Evolutionary conservation across 2,329 filamentous ascomycete species (phyloP).

Genomic region (Alternaria consortialis): DNA sequence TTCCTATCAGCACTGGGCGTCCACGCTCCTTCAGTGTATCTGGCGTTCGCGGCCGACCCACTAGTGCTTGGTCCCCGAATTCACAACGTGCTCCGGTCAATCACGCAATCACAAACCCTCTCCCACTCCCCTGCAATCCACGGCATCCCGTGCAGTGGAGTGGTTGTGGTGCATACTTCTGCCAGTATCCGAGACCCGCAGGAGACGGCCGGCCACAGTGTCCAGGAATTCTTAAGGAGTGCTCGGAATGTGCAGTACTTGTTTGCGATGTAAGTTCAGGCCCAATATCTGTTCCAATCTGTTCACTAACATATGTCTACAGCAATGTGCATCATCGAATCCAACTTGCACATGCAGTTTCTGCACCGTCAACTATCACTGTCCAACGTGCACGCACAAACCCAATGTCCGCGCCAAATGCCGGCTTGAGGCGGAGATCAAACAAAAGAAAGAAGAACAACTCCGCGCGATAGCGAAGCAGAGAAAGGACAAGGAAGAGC

Average conservation of each 20-base stretch:
- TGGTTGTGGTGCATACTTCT: slow-evolving; percentile 55
- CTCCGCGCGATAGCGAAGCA: slow-evolving; percentile 38
- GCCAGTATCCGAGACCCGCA: slow-evolving; percentile 49
- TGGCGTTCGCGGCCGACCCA: slow-evolving; percentile 47
- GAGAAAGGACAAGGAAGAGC: slow-evolving; percentile 45
- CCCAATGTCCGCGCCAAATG: slow-evolving; percentile 47
- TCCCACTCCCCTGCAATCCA: slow-evolving; percentile 51
- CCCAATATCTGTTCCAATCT: not conserved
- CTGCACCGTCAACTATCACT: slow-evolving; percentile 53
- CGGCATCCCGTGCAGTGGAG: slow-evolving; percentile 56
- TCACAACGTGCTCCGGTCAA: slow-evolving; percentile 36
- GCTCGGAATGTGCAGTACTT: slow-evolving; percentile 50
- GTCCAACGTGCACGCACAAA: slow-evolving; percentile 49
- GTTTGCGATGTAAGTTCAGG: slow-evolving; percentile 52
- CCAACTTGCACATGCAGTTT: slow-evolving; percentile 51
- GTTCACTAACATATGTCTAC: slow-evolving; percentile 14
- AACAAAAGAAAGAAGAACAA: slow-evolving; percentile 44
- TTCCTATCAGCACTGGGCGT: slow-evolving; percentile 46
- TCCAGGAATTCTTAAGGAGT: slow-evolving; percentile 49
- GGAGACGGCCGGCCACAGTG: slow-evolving; percentile 52
- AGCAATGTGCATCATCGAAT: slow-evolving; percentile 44
- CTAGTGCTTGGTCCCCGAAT: slow-evolving; percentile 36
- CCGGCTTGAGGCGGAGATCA: slow-evolving; percentile 47
- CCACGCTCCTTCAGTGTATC: slow-evolving; percentile 51
- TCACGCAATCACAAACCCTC: slow-evolving; percentile 42